phyloP scores from a whole-genome alignment of 305 asterid genomes.

The Nicotiana rustica region DNA sequence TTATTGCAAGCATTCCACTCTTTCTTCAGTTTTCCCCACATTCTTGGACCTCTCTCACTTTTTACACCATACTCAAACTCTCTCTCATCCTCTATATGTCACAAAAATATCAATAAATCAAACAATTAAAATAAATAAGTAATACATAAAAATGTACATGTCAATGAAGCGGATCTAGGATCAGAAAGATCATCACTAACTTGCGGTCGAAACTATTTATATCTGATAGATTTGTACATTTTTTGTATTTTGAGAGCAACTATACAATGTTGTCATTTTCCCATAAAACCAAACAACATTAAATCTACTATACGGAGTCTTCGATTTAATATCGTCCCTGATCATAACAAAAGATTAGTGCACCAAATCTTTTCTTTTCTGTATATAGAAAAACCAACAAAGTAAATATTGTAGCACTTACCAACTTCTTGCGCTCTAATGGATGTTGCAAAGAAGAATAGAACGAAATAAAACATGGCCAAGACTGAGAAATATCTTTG shows the following conservation, averaged over 20 bases:
- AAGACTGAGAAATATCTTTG: not conserved
- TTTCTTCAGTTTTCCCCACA: slow-evolving; percentile 66
- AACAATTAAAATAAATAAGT: not conserved
- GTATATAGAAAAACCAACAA: not conserved
- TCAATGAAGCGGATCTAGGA: no score
- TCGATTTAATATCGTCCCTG: not conserved
- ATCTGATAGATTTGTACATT: no score
- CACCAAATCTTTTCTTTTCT: no score
- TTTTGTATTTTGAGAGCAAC: no score
- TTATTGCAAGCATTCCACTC: slow-evolving; percentile 71
- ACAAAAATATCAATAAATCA: not conserved
- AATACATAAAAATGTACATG: no score
- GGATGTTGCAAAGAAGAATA: slow-evolving; percentile 31
- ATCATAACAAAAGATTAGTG: not conserved
- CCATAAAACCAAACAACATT: not conserved
- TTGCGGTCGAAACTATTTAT: no score
- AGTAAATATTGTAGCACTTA: not conserved
- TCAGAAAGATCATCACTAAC: no score
- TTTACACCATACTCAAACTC: slow-evolving; percentile 58
- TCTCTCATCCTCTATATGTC: slow-evolving; percentile 63
- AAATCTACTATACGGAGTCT: not conserved
- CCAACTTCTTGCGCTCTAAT: slow-evolving; percentile 55
- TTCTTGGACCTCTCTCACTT: slow-evolving; percentile 64
- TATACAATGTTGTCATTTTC: no score
- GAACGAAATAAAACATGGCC: not conserved